Evolutionary conservation across 306 rosid species (phyloP), one percentile per base, ranked within the genome.

Genomic region (Canavalia gladiata): DNA sequence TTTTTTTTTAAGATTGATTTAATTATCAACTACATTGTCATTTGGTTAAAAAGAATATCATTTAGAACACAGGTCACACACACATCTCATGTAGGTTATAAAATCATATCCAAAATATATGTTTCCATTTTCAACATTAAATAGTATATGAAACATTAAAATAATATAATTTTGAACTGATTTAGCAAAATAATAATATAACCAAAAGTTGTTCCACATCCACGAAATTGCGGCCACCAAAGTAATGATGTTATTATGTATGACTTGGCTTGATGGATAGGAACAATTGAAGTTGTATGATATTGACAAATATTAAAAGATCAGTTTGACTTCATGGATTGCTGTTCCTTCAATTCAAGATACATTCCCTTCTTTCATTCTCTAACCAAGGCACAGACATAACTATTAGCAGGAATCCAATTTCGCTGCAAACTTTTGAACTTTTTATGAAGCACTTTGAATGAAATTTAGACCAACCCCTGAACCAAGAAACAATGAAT

Each of bases 401-500:
- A 34, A 3, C n/a, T 25, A 5, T 66, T 25, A 77, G 29, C 37
- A 3, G 45, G 28, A 37, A 51, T 51, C 4, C 31, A 77, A 8
- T 41, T 77, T 28, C 12, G 28, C 18, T 25, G 34, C 39, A 2
- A 46, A 57, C 30, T 12, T 41, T 75, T 46, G 29, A 35, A 82
- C 11, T 11, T 57, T 51, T 62, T 33, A 6, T 50, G 63, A 65
- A 29, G 55, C 42, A 66, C 34, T 54, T 54, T 59, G 43, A 4
- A 56, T 11, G 56, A 29, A 67, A 51, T 64, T 50, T 39, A 7
- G 58, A 62, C 39, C 35, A 50, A n/a, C 5, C 10, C 2, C 25
- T 52, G 28, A 62, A 43, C 42, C 59, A 74, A 71, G 54, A 69
- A 11, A 25, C 50, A 65, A 67, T 67, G 81, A 75, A 73, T 84